phyloP scores from a whole-genome alignment of 2,329 filamentous ascomycete species.

The Fragosphaeria purpurea region DNA sequence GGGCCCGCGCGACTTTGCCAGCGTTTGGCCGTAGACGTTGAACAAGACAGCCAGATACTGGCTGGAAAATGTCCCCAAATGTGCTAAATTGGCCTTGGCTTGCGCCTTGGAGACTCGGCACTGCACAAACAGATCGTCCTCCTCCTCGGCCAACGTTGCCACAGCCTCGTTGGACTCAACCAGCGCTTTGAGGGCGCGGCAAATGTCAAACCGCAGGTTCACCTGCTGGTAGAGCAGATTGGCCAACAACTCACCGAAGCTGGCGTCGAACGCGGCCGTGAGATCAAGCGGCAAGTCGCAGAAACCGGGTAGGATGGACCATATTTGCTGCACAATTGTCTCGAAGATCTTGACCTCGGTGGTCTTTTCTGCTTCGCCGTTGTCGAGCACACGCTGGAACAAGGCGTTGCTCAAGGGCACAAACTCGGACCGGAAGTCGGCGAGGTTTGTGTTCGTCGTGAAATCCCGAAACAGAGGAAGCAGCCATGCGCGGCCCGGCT shows the following conservation, averaged over 20 bases:
- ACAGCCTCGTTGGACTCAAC: constrained; percentile 89
- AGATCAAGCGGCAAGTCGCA: constrained; percentile 85
- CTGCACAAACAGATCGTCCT: constrained; percentile 68
- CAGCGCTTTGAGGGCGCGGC: constrained; percentile 72
- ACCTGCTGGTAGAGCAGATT: constrained; percentile 90
- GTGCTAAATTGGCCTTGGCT: constrained; percentile 70
- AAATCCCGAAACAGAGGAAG: constrained; percentile 83
- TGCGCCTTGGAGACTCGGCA: constrained; percentile 65
- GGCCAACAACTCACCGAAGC: constrained; percentile 80
- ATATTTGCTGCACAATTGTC: constrained; percentile 89
- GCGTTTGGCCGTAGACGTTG: constrained; percentile 94
- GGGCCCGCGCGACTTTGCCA: constrained; percentile 82
- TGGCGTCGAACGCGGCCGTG: constrained; percentile 66
- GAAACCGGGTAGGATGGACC: constrained; percentile 88
- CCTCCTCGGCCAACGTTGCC: constrained; percentile 54
- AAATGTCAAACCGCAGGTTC: constrained; percentile 77
- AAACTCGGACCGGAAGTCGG: constrained; percentile 77
- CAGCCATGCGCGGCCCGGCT: constrained; percentile 87
- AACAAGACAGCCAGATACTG: constrained; percentile 96
- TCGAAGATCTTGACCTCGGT: constrained; percentile 98
- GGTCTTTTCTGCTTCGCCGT: constrained; percentile 74
- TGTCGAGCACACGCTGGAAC: constrained; percentile 79
- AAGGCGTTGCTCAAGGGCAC: constrained; percentile 82
- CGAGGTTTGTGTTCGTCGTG: constrained; percentile 76
- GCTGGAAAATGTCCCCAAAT: constrained; percentile 67